Evolutionary conservation across 495 filamentous ascomycete genomes (phyloP), one percentile per base, ranked within the genome.

Genomic region (Schizothecium vesticola): DNA sequence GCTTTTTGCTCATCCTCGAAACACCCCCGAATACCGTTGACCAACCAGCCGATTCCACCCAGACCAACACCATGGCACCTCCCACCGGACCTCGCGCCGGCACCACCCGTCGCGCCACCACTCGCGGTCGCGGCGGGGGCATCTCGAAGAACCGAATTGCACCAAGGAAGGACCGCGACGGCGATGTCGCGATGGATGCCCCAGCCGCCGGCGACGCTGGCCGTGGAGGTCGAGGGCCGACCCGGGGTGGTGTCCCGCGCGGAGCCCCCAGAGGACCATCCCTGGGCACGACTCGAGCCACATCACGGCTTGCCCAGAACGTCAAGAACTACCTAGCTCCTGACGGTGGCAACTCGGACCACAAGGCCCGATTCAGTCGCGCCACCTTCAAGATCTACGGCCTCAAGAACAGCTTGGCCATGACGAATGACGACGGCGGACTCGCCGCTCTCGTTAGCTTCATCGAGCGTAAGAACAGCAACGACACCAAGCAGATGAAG

Each of bases 111-210:
- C n/a, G 55, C 6, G 55, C n/a, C 1, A 23, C 43, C 23, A 55
- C 64, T 21, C 22, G 64, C 22, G 57, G 66, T 16, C 74, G 72
- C 8, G 73, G 74, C 69, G 90, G 90, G 60, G 90, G 91, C 33
- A 91, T 94, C 66, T 84, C 87, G 64, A 96, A 95, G 82, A 87
- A 87, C 64, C 83, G 78, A 22, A 68, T 66, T 43, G 67, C 79
- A 16, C 77, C 78, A 7, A 84, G 86, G 61, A 82, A 86, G 65
- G 92, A 96, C 75, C 86, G 86, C 71, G 92, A 96, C 83, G 92
- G 92, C 16, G 92, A 96, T 78, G 81, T 95, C 55, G 85, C 88
- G 33, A 96, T 95, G 92, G 91, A 88, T 76, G 80, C 77, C 59
- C 77, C 80, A 23, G 74, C 75, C 31, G 74, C 74, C 22, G 74